These are phyloP conservation scores for Backusella psychrophila DNA, from an alignment of 192 early-diverging fungal species.

Conservation along the genomic window DNA sequence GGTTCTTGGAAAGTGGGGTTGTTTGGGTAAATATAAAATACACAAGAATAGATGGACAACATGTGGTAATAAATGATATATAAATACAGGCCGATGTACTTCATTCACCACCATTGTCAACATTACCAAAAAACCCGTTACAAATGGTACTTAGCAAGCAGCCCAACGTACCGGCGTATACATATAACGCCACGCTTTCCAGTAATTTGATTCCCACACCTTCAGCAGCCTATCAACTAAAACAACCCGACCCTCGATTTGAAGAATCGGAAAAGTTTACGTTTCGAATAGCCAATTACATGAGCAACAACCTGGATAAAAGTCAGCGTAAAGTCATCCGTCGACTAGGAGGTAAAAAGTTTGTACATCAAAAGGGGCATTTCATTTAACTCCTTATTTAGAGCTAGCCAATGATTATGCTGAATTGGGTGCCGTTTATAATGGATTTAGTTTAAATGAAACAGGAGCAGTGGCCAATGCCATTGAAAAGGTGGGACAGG, in stretches of 20 bases:
- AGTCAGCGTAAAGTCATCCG: constrained; percentile 74
- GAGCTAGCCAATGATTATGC: constrained; percentile 64
- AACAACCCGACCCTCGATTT: constrained; percentile 80
- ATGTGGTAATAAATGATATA: neutral
- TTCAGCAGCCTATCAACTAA: constrained; percentile 54
- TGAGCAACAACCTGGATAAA: constrained; percentile 69
- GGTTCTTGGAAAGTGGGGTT: constrained; percentile 82
- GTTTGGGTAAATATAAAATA: constrained; percentile 54
- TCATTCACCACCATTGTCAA: constrained; percentile 67
- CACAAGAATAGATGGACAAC: neutral
- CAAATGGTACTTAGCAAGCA: constrained; percentile 25
- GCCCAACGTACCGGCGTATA: neutral
- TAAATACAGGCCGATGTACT: constrained; percentile 59
- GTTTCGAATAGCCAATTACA: constrained; percentile 78
- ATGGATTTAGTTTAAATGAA: constrained; percentile 93
- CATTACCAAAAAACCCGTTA: constrained; percentile 67
- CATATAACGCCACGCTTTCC: neutral
- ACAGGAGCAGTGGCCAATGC: constrained; percentile 68
- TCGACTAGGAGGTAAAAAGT: constrained; percentile 54
- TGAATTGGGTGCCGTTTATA: constrained; percentile 90
- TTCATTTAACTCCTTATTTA: constrained; percentile 9
- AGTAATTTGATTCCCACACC: constrained; percentile 47
- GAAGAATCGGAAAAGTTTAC: constrained; percentile 92
- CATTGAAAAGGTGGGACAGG: constrained; percentile 91
- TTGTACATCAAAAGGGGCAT: neutral